Base-by-base conservation (phyloP, 305 asterid genomes). In the Euphrasia arctica region DNA sequence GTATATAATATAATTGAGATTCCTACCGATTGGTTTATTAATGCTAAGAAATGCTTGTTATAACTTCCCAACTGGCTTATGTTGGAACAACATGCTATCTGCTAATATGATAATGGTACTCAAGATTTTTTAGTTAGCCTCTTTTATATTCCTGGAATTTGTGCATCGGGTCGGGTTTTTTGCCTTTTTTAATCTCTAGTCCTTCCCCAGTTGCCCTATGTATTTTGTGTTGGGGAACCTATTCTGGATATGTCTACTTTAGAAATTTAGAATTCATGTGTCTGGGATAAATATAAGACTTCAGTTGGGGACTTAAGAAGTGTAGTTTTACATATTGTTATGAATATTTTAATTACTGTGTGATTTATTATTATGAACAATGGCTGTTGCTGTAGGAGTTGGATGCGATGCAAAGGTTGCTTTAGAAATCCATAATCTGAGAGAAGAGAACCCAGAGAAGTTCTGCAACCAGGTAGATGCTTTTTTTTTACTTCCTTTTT, bases 381-480 rank as follows among this genome's bases (percentile, higher is more conserved):
- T 66, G 58, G 45, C 14, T 72, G 39, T 27, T 65, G 31, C 64
- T 83, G 62, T 77, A 93, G 99, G 99, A 76, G 97, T 93, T 73
- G 99, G 99, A 65, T 93, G 97, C 47, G 99, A 93, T 88, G 99
- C 99, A 55, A 93, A 93, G 82, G 99, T 93, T 80, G 97, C 99
- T 71, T 72, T 93, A 74, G 97, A 93, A 68, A 90, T 93, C 68
- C 99, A 93, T 77, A 93, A 93, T 77, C 70, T 93, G 74, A 85
- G 97, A 77, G 99, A 93, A 78, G 99, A 93, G 83, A 93, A 93
- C 80, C 99, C 99, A 11, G 99, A 93, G 59, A 93, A 93, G 79
- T 93, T 93, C 79, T 93, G 84, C 81, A 93, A 90, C 75, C 99
- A 93, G 97, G 97, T 93, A 74, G 58, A 54, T 54, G 27, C 63